Conservation (phyloP, 805 yeast genomes). For the Torulaspora delbrueckii region DNA sequence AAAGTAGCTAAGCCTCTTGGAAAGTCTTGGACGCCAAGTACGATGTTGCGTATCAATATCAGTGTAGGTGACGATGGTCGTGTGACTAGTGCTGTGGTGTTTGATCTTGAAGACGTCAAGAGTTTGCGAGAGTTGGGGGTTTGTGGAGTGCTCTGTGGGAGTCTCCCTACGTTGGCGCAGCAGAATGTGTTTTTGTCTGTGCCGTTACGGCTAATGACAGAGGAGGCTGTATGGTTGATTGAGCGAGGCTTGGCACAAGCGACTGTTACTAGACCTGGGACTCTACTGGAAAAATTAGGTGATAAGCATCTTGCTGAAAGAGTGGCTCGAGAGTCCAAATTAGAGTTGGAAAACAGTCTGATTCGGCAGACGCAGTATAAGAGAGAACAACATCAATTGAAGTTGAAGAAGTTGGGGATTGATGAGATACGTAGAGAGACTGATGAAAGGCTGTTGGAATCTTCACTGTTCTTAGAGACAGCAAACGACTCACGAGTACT, state of each 20-base stretch:
- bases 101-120: conserved; percentile 50
- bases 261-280: conserved; percentile 40
- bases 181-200: conserved; percentile 83
- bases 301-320: conserved; percentile 4
- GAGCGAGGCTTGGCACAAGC: conserved; percentile 38
- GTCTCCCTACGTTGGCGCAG: conserved; percentile 86
- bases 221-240: conserved; percentile 68
- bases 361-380: conserved; percentile 21
- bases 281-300: conserved; percentile 18
- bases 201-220: conserved; percentile 68
- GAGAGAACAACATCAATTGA: conserved; percentile 20
- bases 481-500: conserved; percentile 13
- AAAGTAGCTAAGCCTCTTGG: background rate
- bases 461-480: conserved; percentile 26
- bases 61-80: conserved; percentile 2
- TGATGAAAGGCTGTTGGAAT: conserved; percentile 17
- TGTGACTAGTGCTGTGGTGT: conserved; percentile 40
- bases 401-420: conserved; percentile 20
- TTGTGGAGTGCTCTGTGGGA: conserved; percentile 75
- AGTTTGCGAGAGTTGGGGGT: conserved; percentile 57
- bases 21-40: background rate
- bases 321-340: conserved; percentile 11
- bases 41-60: background rate
- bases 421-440: background rate
- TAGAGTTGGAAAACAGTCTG: conserved; percentile 14